phyloP scores from a whole-genome alignment of 257 asterid genomes.

The Primulina tabacum region DNA sequence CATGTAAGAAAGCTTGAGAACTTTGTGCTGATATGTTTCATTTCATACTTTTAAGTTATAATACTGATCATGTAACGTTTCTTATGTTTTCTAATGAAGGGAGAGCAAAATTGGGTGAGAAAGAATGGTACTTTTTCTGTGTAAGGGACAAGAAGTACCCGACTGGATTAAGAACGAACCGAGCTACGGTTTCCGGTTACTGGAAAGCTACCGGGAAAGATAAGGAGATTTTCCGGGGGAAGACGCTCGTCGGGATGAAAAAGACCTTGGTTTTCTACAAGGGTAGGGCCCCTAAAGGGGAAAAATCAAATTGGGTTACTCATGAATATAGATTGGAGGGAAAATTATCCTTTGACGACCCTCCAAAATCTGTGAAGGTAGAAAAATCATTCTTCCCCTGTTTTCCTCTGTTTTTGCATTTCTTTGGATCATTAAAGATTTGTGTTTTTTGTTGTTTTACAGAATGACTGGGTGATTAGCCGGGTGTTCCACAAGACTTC shows the following conservation, averaged over 20 bases:
- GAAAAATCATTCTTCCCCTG: background rate
- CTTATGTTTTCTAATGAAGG: constrained; percentile 33
- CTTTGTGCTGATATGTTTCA: background rate
- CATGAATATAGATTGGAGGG: constrained; percentile 82
- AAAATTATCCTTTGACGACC: constrained; percentile 31
- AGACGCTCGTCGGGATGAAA: constrained; percentile 73
- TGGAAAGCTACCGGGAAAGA: constrained; percentile 97
- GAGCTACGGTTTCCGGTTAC: constrained; percentile 79
- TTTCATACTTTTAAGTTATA: background rate
- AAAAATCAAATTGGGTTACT: constrained; percentile 79
- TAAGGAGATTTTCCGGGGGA: constrained; percentile 61
- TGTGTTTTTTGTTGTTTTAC: constrained; percentile 14
- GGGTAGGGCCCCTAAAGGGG: constrained; percentile 86
- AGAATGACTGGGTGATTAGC: constrained; percentile 96
- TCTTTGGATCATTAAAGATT: background rate
- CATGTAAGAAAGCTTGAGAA: constrained; percentile 37
- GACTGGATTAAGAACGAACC: constrained; percentile 72
- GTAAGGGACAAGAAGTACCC: constrained; percentile 76
- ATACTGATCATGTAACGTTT: background rate
- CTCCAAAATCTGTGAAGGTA: constrained; percentile 50
- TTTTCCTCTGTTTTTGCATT: constrained; percentile 8
- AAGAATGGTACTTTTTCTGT: constrained; percentile 88
- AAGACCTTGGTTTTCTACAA: constrained; percentile 76
- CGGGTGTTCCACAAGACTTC: constrained; percentile 75
- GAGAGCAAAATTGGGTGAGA: constrained; percentile 75